phyloP scores from a whole-genome alignment of 768 basidiomycete species.

The Boletus subcaerulescens region DNA sequence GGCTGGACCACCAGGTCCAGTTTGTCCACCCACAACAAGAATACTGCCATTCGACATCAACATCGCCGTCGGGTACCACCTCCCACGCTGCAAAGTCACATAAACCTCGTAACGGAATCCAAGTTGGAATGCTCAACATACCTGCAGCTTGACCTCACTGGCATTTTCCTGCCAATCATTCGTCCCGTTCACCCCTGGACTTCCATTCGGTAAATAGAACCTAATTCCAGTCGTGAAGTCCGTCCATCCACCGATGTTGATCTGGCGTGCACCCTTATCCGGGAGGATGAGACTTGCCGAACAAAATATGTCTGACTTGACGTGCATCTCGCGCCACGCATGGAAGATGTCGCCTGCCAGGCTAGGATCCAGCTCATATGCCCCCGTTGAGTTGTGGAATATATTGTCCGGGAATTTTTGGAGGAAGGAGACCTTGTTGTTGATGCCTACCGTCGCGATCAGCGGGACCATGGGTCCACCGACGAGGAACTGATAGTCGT shows the following conservation, averaged over 20 bases:
- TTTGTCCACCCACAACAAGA: conserved; percentile 72
- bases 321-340: conserved; percentile 76
- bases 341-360: conserved; percentile 41
- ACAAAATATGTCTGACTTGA: conserved; percentile 79
- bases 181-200: conserved; percentile 64
- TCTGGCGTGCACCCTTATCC: conserved; percentile 54
- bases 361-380: conserved; percentile 71
- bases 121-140: conserved; percentile 19
- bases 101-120: background rate
- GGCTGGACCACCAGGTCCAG: conserved; percentile 63
- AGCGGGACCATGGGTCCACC: conserved; percentile 68
- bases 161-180: conserved; percentile 80
- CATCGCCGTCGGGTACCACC: conserved; percentile 73
- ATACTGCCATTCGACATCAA: conserved; percentile 72
- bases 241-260: conserved; percentile 50
- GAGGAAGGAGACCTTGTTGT: conserved; percentile 78
- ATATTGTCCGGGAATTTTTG: conserved; percentile 46
- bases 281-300: conserved; percentile 71
- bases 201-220: conserved; percentile 69
- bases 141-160: conserved; percentile 57
- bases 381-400: conserved; percentile 60
- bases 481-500: conserved; percentile 39
- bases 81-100: conserved; percentile 43
- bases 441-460: conserved; percentile 72
- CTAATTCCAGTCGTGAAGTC: conserved; percentile 73